These are phyloP conservation scores for Penicillium taxi DNA, from an alignment of 495 filamentous ascomycete genomes.

Conservation along the genomic window DNA sequence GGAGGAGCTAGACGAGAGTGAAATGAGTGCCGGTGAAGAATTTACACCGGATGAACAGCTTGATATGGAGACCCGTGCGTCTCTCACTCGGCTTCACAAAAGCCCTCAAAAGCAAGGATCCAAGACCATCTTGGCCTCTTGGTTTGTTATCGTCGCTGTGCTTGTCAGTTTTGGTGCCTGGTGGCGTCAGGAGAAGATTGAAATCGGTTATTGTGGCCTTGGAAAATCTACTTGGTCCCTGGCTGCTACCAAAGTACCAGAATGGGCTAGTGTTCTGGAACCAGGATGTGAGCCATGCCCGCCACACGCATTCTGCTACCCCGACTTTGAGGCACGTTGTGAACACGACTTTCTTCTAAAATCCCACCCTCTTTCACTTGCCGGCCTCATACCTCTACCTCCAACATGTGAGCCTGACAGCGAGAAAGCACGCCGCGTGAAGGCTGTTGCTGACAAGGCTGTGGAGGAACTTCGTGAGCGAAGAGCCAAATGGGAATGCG, in stretches of 20 bases:
- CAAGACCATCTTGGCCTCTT: slow-evolving; percentile 47
- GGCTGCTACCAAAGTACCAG: slow-evolving; percentile 50
- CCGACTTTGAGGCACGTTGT: slow-evolving; percentile 65
- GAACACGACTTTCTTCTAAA: slow-evolving; percentile 81
- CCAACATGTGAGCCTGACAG: slow-evolving; percentile 95
- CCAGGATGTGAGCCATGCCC: slow-evolving; percentile 90
- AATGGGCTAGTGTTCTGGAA: slow-evolving; percentile 59
- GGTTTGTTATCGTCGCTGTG: slow-evolving; percentile 56
- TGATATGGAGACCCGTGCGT: slow-evolving; percentile 39
- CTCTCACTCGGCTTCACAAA: slow-evolving; percentile 25
- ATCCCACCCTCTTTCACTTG: slow-evolving; percentile 73
- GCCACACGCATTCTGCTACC: slow-evolving; percentile 80
- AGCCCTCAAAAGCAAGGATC: slow-evolving; percentile 28
- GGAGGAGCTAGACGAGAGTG: slow-evolving; percentile 35
- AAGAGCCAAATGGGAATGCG: slow-evolving; percentile 84
- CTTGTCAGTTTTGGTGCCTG: slow-evolving; percentile 66
- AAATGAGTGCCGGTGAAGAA: slow-evolving; percentile 67
- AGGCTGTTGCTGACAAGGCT: slow-evolving; percentile 78
- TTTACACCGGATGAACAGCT: slow-evolving; percentile 87
- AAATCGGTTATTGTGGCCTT: slow-evolving; percentile 89
- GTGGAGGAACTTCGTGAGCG: slow-evolving; percentile 82
- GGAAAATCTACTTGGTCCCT: slow-evolving; percentile 55
- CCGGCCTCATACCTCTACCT: slow-evolving; percentile 73
- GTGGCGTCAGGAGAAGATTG: slow-evolving; percentile 90
- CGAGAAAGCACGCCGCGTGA: slow-evolving; percentile 79